Conservation (phyloP, 139 green algal species). For the Picochlorum sp. region DNA sequence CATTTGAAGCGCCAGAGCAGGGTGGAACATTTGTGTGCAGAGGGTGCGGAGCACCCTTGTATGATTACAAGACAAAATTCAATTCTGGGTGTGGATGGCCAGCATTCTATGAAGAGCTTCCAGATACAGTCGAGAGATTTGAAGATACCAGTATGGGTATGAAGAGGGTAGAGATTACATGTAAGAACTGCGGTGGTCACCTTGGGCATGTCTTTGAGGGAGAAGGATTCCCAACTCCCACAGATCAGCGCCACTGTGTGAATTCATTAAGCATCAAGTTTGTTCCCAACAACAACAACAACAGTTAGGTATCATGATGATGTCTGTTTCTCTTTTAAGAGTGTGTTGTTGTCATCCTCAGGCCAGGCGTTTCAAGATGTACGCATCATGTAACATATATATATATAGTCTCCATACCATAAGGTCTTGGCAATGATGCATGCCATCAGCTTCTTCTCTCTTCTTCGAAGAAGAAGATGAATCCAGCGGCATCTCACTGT, state of each 20-base stretch:
- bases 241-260: slow-evolving; percentile 87
- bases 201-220: slow-evolving; percentile 91
- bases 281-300: slow-evolving; percentile 13
- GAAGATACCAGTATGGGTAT: slow-evolving; percentile 10
- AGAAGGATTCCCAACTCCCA: slow-evolving; percentile 87
- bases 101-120: slow-evolving; percentile 72
- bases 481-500: no score
- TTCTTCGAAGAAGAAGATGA: no score
- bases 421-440: no score
- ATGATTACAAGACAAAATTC: slow-evolving; percentile 87
- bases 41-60: slow-evolving; percentile 63
- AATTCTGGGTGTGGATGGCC: slow-evolving; percentile 93
- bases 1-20: slow-evolving; percentile 46
- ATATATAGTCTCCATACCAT: no score
- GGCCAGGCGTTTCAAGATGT: no score
- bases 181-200: slow-evolving; percentile 80
- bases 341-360: no score
- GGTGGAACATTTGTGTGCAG: slow-evolving; percentile 77
- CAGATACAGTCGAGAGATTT: slow-evolving; percentile 41
- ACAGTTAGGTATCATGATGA: neutral
- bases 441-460: no score
- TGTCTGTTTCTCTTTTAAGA: neutral
- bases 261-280: slow-evolving; percentile 85
- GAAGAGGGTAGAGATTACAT: slow-evolving; percentile 65
- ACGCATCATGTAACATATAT: no score